phyloP scores from a whole-genome alignment of 768 basidiomycete species.

The Russula sp. region DNA sequence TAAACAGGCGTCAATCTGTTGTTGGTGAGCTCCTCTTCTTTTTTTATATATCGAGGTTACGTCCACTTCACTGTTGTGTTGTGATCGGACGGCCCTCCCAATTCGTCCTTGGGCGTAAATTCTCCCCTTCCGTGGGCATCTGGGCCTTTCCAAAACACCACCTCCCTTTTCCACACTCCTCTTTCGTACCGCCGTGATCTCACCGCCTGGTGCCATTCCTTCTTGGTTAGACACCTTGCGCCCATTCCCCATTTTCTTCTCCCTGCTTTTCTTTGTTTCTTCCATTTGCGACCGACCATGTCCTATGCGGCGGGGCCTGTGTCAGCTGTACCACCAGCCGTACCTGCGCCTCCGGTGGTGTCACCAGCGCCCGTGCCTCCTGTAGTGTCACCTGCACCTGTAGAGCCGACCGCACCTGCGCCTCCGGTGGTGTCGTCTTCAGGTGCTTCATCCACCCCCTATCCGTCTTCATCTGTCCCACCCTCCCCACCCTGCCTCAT shows the following conservation, averaged over 20 bases:
- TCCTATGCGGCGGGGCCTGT: conserved; percentile 1
- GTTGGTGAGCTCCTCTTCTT: background rate
- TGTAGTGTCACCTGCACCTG: background rate
- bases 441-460: background rate
- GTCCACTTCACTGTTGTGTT: background rate
- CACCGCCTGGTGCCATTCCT: background rate
- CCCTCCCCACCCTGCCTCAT: background rate
- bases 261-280: background rate
- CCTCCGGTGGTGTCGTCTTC: conserved; percentile 14
- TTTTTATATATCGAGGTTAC: background rate
- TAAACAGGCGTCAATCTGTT: background rate
- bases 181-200: background rate
- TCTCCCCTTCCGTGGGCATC: background rate
- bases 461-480: background rate
- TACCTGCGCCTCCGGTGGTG: background rate
- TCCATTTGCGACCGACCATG: background rate
- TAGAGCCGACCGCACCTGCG: background rate
- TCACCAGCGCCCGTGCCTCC: background rate
- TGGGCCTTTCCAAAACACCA: background rate
- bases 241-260: background rate
- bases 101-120: background rate
- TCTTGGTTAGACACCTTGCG: background rate
- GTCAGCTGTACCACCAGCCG: background rate
- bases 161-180: background rate
- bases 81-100: background rate